Conservation (phyloP, 2,329 filamentous ascomycete species). For the Epicoccum sorghinum region DNA sequence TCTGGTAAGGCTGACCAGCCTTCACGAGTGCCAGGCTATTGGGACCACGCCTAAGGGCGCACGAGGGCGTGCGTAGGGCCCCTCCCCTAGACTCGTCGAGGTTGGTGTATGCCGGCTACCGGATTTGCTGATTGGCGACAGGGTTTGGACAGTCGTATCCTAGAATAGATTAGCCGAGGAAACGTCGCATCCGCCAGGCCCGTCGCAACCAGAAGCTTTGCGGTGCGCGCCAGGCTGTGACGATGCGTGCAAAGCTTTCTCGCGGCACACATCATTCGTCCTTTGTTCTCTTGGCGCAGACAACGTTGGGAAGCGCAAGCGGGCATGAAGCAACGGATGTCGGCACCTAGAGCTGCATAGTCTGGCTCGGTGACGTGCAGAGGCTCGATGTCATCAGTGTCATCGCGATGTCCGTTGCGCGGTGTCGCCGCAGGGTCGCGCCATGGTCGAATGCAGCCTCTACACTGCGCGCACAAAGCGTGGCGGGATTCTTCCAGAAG, state of each 20-base stretch:
- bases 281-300: slow-evolving; percentile 1
- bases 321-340: neutral
- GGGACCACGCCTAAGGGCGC: slow-evolving; percentile 4
- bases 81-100: neutral
- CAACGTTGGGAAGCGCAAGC: neutral
- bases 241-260: slow-evolving; percentile 13
- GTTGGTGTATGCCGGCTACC: slow-evolving; percentile 9
- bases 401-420: neutral
- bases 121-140: slow-evolving; percentile 18
- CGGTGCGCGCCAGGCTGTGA: slow-evolving; percentile 3
- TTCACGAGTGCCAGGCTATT: slow-evolving; percentile 11
- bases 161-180: slow-evolving; percentile 18
- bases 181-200: slow-evolving; percentile 13
- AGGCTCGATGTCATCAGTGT: neutral
- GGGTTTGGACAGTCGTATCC: slow-evolving; percentile 14
- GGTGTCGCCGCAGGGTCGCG: neutral
- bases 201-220: slow-evolving; percentile 11
- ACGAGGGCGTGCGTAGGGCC: slow-evolving; percentile 2
- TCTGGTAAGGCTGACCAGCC: slow-evolving; percentile 13
- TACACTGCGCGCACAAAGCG: neutral
- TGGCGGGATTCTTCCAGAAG: neutral
- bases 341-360: neutral
- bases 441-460: neutral
- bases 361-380: slow-evolving; percentile 3
- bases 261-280: neutral